Conservation (phyloP, 768 basidiomycete species). For the Trichaptum fuscoviolaceum region DNA sequence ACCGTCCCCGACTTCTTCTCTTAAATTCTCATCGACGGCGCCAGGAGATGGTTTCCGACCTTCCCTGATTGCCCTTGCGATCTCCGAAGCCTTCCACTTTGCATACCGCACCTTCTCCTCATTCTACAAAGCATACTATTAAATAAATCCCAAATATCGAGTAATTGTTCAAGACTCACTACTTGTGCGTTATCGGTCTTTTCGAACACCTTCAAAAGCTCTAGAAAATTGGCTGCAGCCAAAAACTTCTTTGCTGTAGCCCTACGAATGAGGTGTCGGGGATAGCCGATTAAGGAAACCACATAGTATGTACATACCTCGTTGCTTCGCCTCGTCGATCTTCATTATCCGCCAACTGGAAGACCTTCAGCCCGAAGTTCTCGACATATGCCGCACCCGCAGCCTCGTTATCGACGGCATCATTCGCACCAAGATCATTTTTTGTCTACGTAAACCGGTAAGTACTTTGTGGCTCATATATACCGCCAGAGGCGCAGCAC, state of each 20-base stretch:
- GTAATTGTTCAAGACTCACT: constrained; percentile 30
- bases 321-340: constrained; percentile 75
- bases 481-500: neutral
- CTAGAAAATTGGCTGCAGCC: constrained; percentile 91
- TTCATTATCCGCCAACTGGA: constrained; percentile 84
- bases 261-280: constrained; percentile 31
- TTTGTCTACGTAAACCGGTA: constrained; percentile 48
- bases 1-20: constrained; percentile 12
- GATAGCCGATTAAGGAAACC: neutral
- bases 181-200: constrained; percentile 51
- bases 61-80: constrained; percentile 92
- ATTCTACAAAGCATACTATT: constrained; percentile 40
- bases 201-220: constrained; percentile 76
- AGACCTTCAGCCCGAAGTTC: constrained; percentile 92
- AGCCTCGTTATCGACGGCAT: constrained; percentile 77
- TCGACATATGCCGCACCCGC: constrained; percentile 88
- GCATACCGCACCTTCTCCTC: constrained; percentile 89
- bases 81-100: constrained; percentile 97
- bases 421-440: constrained; percentile 61
- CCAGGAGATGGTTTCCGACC: constrained; percentile 80
- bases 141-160: constrained; percentile 4
- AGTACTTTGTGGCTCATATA: neutral
- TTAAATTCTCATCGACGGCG: constrained; percentile 43
- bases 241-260: constrained; percentile 92
- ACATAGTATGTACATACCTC: constrained; percentile 47